Evolutionary conservation across 1,139 yeast genomes (phyloP).

Genomic region (Ogataea hybrid): DNA sequence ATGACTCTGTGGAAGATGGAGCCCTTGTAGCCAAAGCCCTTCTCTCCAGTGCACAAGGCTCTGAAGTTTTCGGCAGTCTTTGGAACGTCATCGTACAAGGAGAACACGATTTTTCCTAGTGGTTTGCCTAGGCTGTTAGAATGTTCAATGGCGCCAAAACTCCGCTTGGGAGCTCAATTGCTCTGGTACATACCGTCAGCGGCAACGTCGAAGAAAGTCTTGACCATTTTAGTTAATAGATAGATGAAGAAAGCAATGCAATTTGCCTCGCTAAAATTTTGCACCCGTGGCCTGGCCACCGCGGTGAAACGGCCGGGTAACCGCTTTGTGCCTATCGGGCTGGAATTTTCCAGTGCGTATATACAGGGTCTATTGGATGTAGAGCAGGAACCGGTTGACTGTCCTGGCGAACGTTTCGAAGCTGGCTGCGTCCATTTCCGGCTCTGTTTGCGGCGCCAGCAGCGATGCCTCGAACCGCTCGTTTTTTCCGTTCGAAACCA

Average conservation of each 20-base stretch:
- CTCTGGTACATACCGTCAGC: conserved; percentile 32
- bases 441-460: conserved; percentile 18
- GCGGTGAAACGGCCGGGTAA: conserved; percentile 8
- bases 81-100: conserved; percentile 94
- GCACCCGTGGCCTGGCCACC: conserved; percentile 7
- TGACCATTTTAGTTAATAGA: conserved; percentile 26
- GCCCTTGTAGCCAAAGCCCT: conserved; percentile 91
- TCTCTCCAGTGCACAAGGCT: conserved; percentile 95
- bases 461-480: conserved; percentile 27
- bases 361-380: conserved; percentile 4
- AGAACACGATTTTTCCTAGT: conserved; percentile 75
- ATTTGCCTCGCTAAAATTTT: conserved; percentile 10
- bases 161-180: conserved; percentile 1
- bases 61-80: conserved; percentile 98
- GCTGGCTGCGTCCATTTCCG: conserved; percentile 7
- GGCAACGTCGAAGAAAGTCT: conserved; percentile 36
- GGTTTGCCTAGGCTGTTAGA: conserved; percentile 28
- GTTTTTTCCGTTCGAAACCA: conserved; percentile 24
- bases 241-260: conserved; percentile 2
- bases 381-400: conserved; percentile 10
- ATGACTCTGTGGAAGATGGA: conserved; percentile 98
- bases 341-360: not conserved
- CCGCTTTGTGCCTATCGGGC: too few species aligned
- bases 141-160: not conserved
- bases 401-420: conserved; percentile 11